phyloP scores from a whole-genome alignment of 2,329 filamentous ascomycete genomes.

The Aspergillus fischeri region DNA sequence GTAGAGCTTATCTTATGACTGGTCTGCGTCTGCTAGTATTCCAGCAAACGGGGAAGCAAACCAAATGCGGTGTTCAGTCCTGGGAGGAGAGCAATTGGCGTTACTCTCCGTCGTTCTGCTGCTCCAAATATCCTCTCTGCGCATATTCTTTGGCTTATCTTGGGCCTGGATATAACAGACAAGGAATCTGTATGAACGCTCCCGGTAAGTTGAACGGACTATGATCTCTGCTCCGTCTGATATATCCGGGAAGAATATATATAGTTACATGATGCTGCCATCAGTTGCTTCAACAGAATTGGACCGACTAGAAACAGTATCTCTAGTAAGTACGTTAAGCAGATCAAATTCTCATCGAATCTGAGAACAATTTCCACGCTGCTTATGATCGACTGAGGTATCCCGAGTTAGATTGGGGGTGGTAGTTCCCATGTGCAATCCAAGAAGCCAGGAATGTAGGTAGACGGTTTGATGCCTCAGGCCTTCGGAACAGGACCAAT shows the following conservation, averaged over 20 bases:
- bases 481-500: neutral
- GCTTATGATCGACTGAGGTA: neutral
- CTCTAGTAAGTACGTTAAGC: neutral
- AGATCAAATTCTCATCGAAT: neutral
- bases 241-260: neutral
- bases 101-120: neutral
- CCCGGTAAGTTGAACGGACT: neutral
- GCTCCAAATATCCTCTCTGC: neutral
- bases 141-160: neutral
- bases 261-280: too few relatives aligned
- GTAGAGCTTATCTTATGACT: neutral
- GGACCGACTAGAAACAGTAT: neutral
- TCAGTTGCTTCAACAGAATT: neutral
- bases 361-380: neutral
- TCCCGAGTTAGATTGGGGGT: too few relatives aligned
- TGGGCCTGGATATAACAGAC: neutral
- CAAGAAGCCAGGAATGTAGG: too few relatives aligned
- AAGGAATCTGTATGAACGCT: neutral
- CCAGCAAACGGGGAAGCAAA: neutral
- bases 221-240: neutral
- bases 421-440: too few relatives aligned
- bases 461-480: neutral
- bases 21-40: neutral
- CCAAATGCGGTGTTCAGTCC: neutral
- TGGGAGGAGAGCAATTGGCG: neutral